phyloP scores from a whole-genome alignment of 306 rosid genomes.

The Delonix regia region DNA sequence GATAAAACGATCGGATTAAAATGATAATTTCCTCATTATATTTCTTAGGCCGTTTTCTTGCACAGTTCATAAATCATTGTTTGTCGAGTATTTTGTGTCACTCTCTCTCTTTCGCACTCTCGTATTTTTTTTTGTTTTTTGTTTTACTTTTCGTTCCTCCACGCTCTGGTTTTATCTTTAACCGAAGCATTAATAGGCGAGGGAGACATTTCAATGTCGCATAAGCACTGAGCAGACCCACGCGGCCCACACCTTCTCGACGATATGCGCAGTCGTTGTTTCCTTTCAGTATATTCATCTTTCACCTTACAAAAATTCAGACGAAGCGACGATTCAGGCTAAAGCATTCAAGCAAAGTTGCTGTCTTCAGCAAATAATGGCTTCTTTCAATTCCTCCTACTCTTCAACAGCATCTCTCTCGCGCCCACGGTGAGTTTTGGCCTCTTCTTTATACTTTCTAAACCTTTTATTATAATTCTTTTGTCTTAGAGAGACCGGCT shows the following conservation, averaged over 20 bases:
- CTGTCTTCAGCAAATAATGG: constrained; percentile 42
- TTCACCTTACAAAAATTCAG: not conserved
- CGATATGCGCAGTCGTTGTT: constrained; percentile 30
- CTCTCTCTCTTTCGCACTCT: too few relatives aligned
- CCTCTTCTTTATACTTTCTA: not conserved
- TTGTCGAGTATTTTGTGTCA: too few relatives aligned
- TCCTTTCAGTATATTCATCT: not conserved
- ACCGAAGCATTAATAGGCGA: too few relatives aligned
- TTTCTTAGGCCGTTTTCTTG: too few relatives aligned
- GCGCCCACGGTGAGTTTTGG: constrained; percentile 46
- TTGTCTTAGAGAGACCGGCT: not conserved
- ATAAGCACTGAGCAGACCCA: too few relatives aligned
- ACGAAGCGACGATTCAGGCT: constrained; percentile 3
- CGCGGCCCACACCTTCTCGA: not conserved
- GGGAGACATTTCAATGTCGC: too few relatives aligned
- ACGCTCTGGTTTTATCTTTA: too few relatives aligned
- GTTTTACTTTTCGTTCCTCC: too few relatives aligned
- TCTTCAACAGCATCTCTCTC: constrained; percentile 60
- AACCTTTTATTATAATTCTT: not conserved
- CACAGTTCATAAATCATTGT: too few relatives aligned
- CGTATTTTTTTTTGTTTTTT: too few relatives aligned
- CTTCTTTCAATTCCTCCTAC: constrained; percentile 61
- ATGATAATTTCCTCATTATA: too few relatives aligned
- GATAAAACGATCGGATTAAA: too few relatives aligned
- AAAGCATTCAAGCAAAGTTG: constrained; percentile 4